Percentiles rank a stretch among this genome's conserved stretches.
Conservation (phyloP, 2,329 filamentous ascomycete genomes). For the Aspergillus quadrilineatus region DNA sequence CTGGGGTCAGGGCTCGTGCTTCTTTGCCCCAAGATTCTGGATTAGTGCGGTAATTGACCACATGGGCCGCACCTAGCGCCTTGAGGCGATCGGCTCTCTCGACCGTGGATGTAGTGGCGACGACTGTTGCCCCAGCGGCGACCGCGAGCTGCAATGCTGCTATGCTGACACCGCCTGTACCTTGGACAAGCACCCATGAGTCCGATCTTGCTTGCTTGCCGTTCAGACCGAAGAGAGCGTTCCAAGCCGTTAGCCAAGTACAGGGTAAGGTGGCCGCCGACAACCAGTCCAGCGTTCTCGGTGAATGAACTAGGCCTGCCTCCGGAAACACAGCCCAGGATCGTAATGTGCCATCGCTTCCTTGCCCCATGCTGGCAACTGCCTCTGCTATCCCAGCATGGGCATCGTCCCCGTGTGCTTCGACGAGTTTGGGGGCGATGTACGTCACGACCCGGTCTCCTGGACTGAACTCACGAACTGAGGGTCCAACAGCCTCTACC, state of each 20-base stretch:
- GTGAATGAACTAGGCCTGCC: neutral
- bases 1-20: constrained; percentile 27
- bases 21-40: constrained; percentile 19
- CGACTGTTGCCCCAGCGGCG: constrained; percentile 56
- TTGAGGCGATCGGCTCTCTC: constrained; percentile 53
- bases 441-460: constrained; percentile 11
- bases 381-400: neutral
- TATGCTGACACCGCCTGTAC: constrained; percentile 53
- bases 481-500: constrained; percentile 3
- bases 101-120: constrained; percentile 56
- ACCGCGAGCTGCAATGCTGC: constrained; percentile 43
- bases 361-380: neutral
- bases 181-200: constrained; percentile 52
- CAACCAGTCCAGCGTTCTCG: constrained; percentile 4
- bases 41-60: constrained; percentile 56
- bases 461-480: neutral
- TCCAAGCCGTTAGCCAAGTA: constrained; percentile 10
- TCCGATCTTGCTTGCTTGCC: constrained; percentile 37
- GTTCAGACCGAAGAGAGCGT: constrained; percentile 13
- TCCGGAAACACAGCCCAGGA: constrained; percentile 5
- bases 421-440: neutral
- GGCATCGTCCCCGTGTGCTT: neutral
- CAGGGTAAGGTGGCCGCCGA: constrained; percentile 9
- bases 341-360: constrained; percentile 2
- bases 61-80: constrained; percentile 54